Base-by-base conservation (phyloP, 768 basidiomycete genomes). In the Hericium rajendrae region DNA sequence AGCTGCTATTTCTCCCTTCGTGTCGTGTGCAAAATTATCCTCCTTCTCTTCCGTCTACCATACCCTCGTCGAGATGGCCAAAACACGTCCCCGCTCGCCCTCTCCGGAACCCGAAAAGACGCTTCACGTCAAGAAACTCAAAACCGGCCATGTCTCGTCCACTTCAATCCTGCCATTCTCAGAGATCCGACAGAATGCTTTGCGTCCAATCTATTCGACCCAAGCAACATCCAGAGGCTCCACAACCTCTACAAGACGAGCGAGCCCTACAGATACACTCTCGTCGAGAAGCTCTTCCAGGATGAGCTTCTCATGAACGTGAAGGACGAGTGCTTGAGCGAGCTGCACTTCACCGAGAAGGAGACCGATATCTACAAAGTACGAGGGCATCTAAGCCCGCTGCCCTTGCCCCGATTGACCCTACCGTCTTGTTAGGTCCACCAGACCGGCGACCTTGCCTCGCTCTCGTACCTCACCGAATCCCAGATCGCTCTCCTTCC, bases 351-450 rank as follows among this genome's bases (percentile, higher is more conserved):
- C 68, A 80, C 87, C 3, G 86, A 93, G 74, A 98, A 97, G 73
- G 91, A 97, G 77, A 98, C 95, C 2, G 95, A 98, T 67, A 98
- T 98, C 62, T 98, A 97, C 82, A 93, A 91, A 84, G 91, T 88
- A 59, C 58, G 74, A 48, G 18, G 16, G 8, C 41, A 8, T 22
- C 13, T 24, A 41, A 46, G 4, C 28, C 1, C 38, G n/a, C 20
- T 12, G 54, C 28, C 40, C n/a, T 16, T 15, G 10, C 18, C 10
- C 8, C 15, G 41, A 32, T 39, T 39, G n/a, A 28, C 43, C 10
- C 16, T 41, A 16, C 20, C 26, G 24, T 54, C n/a, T 37, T 43
- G 26, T 41, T 46, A 97, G 94, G 88, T 98, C 65, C 87, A 94
- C 71, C 95, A 98, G 76, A 97, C 95, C 0, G 94, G 94, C 63